These are phyloP conservation scores for Onygenales sp. DNA, from an alignment of 2,329 filamentous ascomycete species.

Conservation along the genomic window DNA sequence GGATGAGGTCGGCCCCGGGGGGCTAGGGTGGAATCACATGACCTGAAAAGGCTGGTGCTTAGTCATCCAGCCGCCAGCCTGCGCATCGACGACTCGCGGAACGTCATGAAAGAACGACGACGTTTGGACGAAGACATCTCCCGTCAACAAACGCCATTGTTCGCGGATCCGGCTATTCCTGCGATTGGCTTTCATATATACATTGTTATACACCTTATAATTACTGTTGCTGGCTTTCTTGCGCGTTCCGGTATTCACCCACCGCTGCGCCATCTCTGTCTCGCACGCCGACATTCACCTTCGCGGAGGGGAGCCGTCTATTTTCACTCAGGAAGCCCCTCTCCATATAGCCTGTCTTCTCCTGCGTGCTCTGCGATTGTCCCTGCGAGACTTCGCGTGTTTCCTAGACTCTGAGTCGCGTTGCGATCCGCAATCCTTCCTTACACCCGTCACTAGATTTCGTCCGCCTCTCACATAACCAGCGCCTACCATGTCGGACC, in stretches of 20 bases:
- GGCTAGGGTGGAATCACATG: too few species aligned
- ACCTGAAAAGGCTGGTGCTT: too few species aligned
- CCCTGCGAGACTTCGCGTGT: not conserved
- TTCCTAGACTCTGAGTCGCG: not conserved
- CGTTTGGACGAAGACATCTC: not conserved
- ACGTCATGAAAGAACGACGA: not conserved
- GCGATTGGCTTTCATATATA: not conserved
- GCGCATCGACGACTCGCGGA: not conserved
- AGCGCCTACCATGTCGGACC: slow-evolving; percentile 60
- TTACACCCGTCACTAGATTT: not conserved
- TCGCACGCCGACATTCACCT: not conserved
- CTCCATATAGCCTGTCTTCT: not conserved
- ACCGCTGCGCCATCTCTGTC: not conserved
- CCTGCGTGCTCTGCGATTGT: not conserved
- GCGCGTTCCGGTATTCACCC: not conserved
- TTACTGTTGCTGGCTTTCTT: too few species aligned
- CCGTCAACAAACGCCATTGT: not conserved
- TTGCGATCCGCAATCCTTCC: not conserved
- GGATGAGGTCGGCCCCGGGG: too few species aligned
- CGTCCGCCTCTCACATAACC: slow-evolving; percentile 8
- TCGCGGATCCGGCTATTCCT: not conserved
- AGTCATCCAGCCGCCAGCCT: not conserved
- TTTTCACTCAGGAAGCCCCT: not conserved
- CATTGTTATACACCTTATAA: not conserved
- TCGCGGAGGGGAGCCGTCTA: not conserved